Evolutionary conservation across 1,284 basidiomycete genomes (phyloP).

Genomic region (Hymenochaete sp.): DNA sequence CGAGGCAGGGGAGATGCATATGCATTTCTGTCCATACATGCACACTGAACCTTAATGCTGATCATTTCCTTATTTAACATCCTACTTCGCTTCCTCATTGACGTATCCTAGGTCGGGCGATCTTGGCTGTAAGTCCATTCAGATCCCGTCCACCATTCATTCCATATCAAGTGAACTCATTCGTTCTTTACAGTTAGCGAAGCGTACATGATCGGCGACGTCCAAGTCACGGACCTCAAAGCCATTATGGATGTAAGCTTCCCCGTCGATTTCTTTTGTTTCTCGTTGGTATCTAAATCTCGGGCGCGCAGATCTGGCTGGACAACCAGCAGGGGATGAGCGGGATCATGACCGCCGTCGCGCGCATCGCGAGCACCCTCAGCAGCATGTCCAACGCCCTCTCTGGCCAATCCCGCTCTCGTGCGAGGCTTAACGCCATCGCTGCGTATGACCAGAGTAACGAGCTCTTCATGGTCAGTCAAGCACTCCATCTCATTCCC

Average conservation of each 20-base stretch:
- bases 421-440: conserved; percentile 75
- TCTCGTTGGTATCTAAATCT: conserved; percentile 15
- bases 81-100: no score
- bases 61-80: conserved; percentile 2
- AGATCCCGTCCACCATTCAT: conserved; percentile 13
- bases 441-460: conserved; percentile 89
- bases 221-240: conserved; percentile 65
- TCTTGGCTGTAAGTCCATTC: conserved; percentile 53
- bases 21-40: no score
- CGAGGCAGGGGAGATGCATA: no score
- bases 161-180: conserved; percentile 19
- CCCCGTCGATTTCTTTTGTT: conserved; percentile 12
- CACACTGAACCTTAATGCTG: conserved; percentile 12
- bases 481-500: conserved; percentile 13
- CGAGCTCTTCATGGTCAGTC: conserved; percentile 58
- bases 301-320: conserved; percentile 60
- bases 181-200: conserved; percentile 58
- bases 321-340: conserved; percentile 69
- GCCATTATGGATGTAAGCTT: conserved; percentile 67
- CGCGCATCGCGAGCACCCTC: conserved; percentile 56
- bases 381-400: conserved; percentile 72
- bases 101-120: conserved; percentile 60
- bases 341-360: conserved; percentile 55
- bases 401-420: conserved; percentile 70
- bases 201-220: conserved; percentile 79